These are phyloP conservation scores for Oryza nivara DNA, from an alignment of 176 grass and related monocot genomes.

Conservation along the genomic window DNA sequence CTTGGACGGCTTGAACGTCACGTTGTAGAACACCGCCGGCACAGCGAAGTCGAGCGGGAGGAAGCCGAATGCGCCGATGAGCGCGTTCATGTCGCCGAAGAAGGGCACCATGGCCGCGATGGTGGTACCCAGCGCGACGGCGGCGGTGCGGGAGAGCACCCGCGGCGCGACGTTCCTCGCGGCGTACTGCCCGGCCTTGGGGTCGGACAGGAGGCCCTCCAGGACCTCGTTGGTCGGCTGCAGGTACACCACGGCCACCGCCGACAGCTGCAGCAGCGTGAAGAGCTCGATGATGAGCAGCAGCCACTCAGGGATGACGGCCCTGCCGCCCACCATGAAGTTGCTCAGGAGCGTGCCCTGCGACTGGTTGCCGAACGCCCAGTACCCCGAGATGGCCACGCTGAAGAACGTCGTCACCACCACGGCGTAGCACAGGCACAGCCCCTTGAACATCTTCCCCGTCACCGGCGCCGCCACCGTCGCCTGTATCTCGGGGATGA, in stretches of 20 bases:
- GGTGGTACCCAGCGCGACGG: slow-evolving; percentile 64
- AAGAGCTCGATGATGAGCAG: slow-evolving; percentile 75
- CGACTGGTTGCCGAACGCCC: slow-evolving; percentile 81
- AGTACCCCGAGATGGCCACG: slow-evolving; percentile 91
- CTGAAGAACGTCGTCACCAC: slow-evolving; percentile 89
- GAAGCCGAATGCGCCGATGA: slow-evolving; percentile 89
- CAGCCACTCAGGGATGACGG: slow-evolving; percentile 67
- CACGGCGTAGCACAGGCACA: slow-evolving; percentile 74
- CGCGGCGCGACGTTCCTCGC: slow-evolving; percentile 63
- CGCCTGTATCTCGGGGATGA: slow-evolving; percentile 95
- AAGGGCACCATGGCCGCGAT: slow-evolving; percentile 91
- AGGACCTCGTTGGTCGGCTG: slow-evolving; percentile 92
- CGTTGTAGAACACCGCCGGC: slow-evolving; percentile 79
- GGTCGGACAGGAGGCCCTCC: slow-evolving; percentile 67
- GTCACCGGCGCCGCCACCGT: slow-evolving; percentile 78
- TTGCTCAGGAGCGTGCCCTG: slow-evolving; percentile 64
- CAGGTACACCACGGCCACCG: slow-evolving; percentile 86
- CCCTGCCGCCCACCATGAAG: slow-evolving; percentile 63
- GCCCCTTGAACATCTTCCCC: slow-evolving; percentile 96
- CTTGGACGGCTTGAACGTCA: slow-evolving; percentile 83
- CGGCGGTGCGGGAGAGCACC: slow-evolving; percentile 55
- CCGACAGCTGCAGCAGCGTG: slow-evolving; percentile 77
- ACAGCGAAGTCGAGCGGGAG: slow-evolving; percentile 90
- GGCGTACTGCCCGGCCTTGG: slow-evolving; percentile 64
- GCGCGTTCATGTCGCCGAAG: slow-evolving; percentile 91